phyloP scores from a whole-genome alignment of 139 green algal genomes.

The Chlorella vulgaris region DNA sequence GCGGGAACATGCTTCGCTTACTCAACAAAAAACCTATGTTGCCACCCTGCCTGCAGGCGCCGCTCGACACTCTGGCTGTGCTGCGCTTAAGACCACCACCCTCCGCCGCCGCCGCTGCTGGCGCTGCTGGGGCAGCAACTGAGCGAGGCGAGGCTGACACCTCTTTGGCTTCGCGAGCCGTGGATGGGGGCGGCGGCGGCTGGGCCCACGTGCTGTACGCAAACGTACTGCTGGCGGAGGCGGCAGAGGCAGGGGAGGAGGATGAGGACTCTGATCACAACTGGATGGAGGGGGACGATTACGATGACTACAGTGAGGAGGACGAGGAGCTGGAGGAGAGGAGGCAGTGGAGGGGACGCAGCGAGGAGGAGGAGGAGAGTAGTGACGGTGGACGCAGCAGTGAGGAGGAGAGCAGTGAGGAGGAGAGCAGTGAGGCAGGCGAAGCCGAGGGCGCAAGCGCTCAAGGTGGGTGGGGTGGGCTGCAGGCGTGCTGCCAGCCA shows the following conservation, averaged over 20 bases:
- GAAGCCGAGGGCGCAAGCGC: background rate
- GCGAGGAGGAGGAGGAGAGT: no score
- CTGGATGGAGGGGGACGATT: background rate
- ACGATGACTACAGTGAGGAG: background rate
- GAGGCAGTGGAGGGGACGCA: no score
- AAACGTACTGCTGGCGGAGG: background rate
- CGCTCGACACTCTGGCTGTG: slow-evolving; percentile 3
- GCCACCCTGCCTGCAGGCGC: no score
- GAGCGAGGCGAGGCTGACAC: background rate
- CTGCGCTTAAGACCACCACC: background rate
- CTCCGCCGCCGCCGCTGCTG: background rate
- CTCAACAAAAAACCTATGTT: no score
- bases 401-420: background rate
- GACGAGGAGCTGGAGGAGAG: background rate
- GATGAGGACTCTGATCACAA: background rate
- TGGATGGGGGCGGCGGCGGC: background rate
- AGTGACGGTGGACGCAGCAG: background rate
- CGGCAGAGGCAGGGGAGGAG: background rate
- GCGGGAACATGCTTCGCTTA: no score
- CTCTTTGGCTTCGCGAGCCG: background rate
- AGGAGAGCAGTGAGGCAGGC: background rate
- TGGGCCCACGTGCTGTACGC: no score
- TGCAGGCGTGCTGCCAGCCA: background rate
- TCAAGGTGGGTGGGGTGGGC: background rate
- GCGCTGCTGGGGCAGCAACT: background rate